phyloP scores from a whole-genome alignment of 805 yeast genomes.

The Ogataea glucozyma region DNA sequence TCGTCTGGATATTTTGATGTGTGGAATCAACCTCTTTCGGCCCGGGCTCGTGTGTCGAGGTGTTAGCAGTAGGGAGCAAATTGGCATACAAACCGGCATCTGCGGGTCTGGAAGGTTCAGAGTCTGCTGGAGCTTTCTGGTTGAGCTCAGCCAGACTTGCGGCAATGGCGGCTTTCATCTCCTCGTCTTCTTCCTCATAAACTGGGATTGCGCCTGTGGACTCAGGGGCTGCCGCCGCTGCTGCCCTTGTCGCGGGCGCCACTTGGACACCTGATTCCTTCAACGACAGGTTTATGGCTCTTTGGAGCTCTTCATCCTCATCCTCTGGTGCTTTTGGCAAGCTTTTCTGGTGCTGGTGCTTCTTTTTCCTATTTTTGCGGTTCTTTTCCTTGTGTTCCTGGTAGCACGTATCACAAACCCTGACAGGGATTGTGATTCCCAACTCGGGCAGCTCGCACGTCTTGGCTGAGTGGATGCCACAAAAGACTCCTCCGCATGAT shows the following conservation, averaged over 20 bases:
- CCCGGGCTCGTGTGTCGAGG: neutral
- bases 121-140: conserved; percentile 14
- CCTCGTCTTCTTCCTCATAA: conserved; percentile 74
- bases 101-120: conserved; percentile 14
- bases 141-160: conserved; percentile 82
- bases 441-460: conserved; percentile 70
- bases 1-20: no score
- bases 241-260: neutral
- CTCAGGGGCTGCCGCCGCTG: conserved; percentile 1
- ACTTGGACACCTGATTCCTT: conserved; percentile 45
- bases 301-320: conserved; percentile 76
- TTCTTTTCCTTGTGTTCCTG: conserved; percentile 52
- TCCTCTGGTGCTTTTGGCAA: conserved; percentile 54
- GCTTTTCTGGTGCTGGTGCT: conserved; percentile 25
- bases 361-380: conserved; percentile 23
- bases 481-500: conserved; percentile 93
- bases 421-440: conserved; percentile 85
- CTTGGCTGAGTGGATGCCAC: conserved; percentile 82
- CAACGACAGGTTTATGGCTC: conserved; percentile 78
- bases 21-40: no score
- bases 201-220: neutral
- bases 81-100: conserved; percentile 33
- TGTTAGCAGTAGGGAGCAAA: conserved; percentile 16
- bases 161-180: conserved; percentile 90
- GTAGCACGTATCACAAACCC: conserved; percentile 91